These are phyloP conservation scores for Cystobasidium ongulense DNA, from an alignment of 768 basidiomycete species.

Conservation along the genomic window DNA sequence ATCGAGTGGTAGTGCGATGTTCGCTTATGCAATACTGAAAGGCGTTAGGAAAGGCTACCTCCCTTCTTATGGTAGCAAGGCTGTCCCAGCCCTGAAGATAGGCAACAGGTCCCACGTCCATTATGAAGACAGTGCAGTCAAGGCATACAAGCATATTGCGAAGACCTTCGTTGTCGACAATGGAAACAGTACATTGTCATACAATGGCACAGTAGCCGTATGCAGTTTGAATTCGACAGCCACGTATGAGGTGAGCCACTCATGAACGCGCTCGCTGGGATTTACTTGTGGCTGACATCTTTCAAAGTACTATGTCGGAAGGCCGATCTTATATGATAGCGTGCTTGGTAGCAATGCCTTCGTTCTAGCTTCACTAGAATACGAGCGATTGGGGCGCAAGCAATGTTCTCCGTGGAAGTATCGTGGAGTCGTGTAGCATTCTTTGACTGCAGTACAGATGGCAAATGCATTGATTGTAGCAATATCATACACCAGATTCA, in stretches of 20 bases:
- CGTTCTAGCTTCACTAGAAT: not conserved
- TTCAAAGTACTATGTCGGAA: not conserved
- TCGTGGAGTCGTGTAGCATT: not conserved
- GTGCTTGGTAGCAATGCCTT: not conserved
- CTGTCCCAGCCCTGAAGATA: not conserved
- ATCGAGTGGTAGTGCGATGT: not conserved
- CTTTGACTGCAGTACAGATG: not conserved
- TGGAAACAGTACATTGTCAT: not conserved
- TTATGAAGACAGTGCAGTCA: not conserved
- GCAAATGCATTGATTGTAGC: not conserved
- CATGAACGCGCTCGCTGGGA: not conserved
- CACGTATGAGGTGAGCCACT: not conserved
- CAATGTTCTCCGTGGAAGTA: not conserved
- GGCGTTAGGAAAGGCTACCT: not conserved
- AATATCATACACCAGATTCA: not conserved
- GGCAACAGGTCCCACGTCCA: not conserved
- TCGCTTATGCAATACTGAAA: not conserved
- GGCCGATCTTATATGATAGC: not conserved
- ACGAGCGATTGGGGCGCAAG: not conserved
- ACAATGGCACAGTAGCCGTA: not conserved
- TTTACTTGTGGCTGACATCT: not conserved
- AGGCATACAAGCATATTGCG: constrained; percentile 1
- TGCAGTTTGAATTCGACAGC: not conserved
- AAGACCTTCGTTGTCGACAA: not conserved
- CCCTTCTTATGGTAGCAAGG: not conserved